Base-by-base conservation (phyloP, 2,329 filamentous ascomycete genomes). In the Diaporthe sp. region DNA sequence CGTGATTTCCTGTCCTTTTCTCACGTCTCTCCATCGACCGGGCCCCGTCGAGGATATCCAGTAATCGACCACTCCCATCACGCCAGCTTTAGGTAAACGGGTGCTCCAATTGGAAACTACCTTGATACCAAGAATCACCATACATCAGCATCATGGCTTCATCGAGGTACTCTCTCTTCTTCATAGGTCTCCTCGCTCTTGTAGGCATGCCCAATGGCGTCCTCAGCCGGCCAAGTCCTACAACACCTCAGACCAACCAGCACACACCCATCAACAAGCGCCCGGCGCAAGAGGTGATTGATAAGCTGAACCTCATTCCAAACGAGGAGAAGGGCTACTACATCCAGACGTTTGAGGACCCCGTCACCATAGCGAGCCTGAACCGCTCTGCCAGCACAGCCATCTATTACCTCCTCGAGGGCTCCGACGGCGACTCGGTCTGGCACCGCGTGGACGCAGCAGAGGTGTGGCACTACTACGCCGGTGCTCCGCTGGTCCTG, bases 391-490 rank as follows among this genome's bases (percentile, higher is more conserved):
- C 81, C 72, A 87, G 86, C 80, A 89, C 87, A 1, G 83, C 83
- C 66, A 89, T 89, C 77, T 89, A 89, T 81, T 89, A 89, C 77
- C 83, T 89, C 0, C 84, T 89, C 7, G 84, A 89, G 71, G 85
- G 86, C 45, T 76, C 80, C 10, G 80, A 77, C 1, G 84, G 85
- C 0, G 77, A 82, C 25, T 89, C 88, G 5, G 79, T 84, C 74
- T 89, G 87, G 88, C 88, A 89, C 79, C 85, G 86, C 71, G 84
- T 87, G 66, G 86, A 88, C 72, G 85, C 85, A 3, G 85, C 81
- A 50, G 87, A 89, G 78, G 80, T 87, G 12, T 89, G 88, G 88
- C 88, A 90, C 77, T 85, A 87, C 81, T 89, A 89, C 68, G 87
- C 86, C 12, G 88, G 88, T 7, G 87, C 88, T 9, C 87, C 87